Evolutionary conservation across 805 yeast species (phyloP), one percentile per base, ranked within the genome.

Genomic region (Priceomyces melissophilus): DNA sequence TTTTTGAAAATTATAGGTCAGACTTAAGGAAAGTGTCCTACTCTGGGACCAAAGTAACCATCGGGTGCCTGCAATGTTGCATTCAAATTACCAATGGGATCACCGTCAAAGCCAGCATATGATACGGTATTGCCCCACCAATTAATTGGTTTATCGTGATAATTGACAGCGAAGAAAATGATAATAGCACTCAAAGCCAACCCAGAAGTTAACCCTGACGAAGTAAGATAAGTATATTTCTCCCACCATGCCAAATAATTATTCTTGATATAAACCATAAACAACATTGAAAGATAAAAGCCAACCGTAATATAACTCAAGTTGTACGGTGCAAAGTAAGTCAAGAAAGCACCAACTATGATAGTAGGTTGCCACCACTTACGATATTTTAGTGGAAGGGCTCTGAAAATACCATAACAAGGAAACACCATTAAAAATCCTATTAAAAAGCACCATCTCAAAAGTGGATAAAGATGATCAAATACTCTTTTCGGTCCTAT

Each of bases 401-500:
- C 67, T 57, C 59, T 66, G 51, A 63, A 60, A 37, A 69, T 49
- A 39, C 58, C 50, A 69, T 71, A 69, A 42, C 58, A 59, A 12
- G 67, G 54, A 16, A 66, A 34, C 8, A 56, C 61, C 14, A 56
- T 42, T 33, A 63, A 48, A 34, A 54, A 50, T 7, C 69, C 71
- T 32, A 65, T 57, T 45, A 64, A 54, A 54, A 65, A 62, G 32
- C 65, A 62, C 44, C 49, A 63, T 46, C 58, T 54, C 47, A 65
- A 53, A 17, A 60, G 39, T 14, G 68, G 69, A 45, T 65, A 63
- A 20, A 63, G 44, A n/a, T 63, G 62, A 12, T 44, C 45, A 39
- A 63, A 63, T 3, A 61, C 64, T 41, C 53, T 60, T 52, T 58
- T 57, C 9, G 70, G 70, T 0, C 87, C 87, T 48, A 82, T 71